Evolutionary conservation across 306 rosid genomes (phyloP).

Genomic region (Casuarina glauca): DNA sequence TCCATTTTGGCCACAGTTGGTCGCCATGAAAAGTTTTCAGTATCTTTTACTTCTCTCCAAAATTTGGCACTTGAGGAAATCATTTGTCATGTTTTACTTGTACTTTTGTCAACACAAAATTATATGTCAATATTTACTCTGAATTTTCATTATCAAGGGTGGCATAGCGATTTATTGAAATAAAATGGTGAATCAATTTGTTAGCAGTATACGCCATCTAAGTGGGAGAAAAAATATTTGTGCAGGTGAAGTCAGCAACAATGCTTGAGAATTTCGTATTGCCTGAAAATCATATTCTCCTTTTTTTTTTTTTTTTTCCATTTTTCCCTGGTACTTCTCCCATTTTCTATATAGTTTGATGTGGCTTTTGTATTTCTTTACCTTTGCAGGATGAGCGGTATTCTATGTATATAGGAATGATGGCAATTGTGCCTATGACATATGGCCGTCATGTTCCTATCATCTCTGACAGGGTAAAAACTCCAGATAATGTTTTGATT

Average conservation of each 20-base stretch:
- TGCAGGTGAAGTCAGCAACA: not conserved
- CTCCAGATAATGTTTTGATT: not conserved
- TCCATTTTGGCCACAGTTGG: not conserved
- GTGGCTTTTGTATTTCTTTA: slow-evolving; percentile 16
- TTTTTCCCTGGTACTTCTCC: not conserved
- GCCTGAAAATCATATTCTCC: not conserved
- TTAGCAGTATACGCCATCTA: not conserved
- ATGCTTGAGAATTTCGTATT: not conserved
- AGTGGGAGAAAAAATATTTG: not conserved
- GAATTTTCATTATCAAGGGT: not conserved
- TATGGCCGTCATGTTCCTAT: slow-evolving; percentile 96
- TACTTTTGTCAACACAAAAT: not conserved
- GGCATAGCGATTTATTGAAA: not conserved
- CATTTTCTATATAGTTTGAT: not conserved
- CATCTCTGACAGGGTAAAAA: slow-evolving; percentile 72
- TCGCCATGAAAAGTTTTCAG: not conserved
- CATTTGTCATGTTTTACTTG: not conserved
- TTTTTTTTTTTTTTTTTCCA: not conserved
- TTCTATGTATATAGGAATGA: slow-evolving; percentile 68
- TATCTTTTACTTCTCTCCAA: not conserved
- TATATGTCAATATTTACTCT: not conserved
- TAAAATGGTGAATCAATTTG: not conserved
- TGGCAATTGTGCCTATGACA: slow-evolving; percentile 95
- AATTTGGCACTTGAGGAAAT: not conserved
- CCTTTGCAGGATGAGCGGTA: slow-evolving; percentile 87